Percentiles rank a stretch among this genome's conserved stretches.
These are phyloP conservation scores for Psilocybe cubensis DNA, from an alignment of 768 basidiomycete genomes.

Conservation along the genomic window DNA sequence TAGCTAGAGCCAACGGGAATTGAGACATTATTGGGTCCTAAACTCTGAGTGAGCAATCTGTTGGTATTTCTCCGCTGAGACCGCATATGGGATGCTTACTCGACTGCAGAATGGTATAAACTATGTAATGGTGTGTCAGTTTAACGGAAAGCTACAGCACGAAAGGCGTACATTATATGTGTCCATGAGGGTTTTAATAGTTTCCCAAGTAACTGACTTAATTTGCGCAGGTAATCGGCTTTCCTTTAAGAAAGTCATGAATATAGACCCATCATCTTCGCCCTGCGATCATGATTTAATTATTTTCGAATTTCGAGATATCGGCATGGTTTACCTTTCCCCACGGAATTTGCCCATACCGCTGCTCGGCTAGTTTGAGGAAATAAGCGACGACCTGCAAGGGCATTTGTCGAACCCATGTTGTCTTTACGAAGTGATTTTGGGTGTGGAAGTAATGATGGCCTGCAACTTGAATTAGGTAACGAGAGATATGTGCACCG, in stretches of 20 bases:
- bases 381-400: conserved; percentile 67
- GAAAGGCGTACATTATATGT: conserved; percentile 61
- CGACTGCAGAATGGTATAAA: conserved; percentile 80
- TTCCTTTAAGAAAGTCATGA: conserved; percentile 69
- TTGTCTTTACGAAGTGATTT: conserved; percentile 73
- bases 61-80: conserved; percentile 11
- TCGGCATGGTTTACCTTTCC: conserved; percentile 46
- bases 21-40: conserved; percentile 81
- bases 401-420: conserved; percentile 71
- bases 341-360: conserved; percentile 67
- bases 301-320: not conserved
- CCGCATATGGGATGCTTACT: conserved; percentile 39
- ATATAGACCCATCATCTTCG: conserved; percentile 75
- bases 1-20: conserved; percentile 75
- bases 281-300: conserved; percentile 39
- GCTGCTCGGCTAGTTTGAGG: conserved; percentile 56
- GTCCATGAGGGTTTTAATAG: conserved; percentile 65
- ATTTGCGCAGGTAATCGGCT: conserved; percentile 63
- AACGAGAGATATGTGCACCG: conserved; percentile 79
- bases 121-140: conserved; percentile 36
- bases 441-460: conserved; percentile 80
- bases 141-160: conserved; percentile 17
- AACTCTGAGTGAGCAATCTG: conserved; percentile 1
- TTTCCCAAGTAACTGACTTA: conserved; percentile 65
- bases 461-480: conserved; percentile 76